Evolutionary conservation across 2,329 filamentous ascomycete species (phyloP), one percentile per base, ranked within the genome.

Genomic region (Botrytis byssoidea): DNA sequence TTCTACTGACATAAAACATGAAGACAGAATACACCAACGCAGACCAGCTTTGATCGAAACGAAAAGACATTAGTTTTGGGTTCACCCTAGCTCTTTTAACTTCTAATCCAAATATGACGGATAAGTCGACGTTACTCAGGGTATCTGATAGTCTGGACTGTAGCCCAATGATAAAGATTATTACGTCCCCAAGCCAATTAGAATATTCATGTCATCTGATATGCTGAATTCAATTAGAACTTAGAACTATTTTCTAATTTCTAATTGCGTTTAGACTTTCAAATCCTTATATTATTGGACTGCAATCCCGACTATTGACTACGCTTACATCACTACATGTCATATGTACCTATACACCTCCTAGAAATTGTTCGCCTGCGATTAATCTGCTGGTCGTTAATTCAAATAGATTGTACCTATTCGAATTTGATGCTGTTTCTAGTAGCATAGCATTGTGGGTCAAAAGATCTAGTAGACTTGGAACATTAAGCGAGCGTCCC

Each of bases 401-500:
- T 29, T 55, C 14, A 18, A 14, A 61, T 9, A n/a, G 59, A 9
- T 29, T 9, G 2, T 18, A n/a, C 25, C 10, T 4, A n/a, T 61
- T 25, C 25, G 22, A 61, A 5, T 25, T 10, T 4, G 22, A n/a
- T 16, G 8, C 40, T 12, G 22, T 40, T 29, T 48, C 29, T 12
- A 29, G 63, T 32, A 46, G 42, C n/a, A 65, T 55, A 46, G 20
- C 20, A 46, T 10, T 22, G 29, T 14, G 7, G 18, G 18, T 48
- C 29, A 29, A 48, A 65, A 46, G 16, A 48, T 44, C 63, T 48
- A 65, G 5, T n/a, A 35, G 25, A 35, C 18, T 35, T 66, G 20
- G 18, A 65, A 65, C 42, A 35, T 37, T 51, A 67, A 67, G 64
- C 64, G 64, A 67, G 32, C 40, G 29, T 25, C n/a, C n/a, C 25